Evolutionary conservation across 257 asterid species (phyloP).

Genomic region (Schizonepeta tenuifolia): DNA sequence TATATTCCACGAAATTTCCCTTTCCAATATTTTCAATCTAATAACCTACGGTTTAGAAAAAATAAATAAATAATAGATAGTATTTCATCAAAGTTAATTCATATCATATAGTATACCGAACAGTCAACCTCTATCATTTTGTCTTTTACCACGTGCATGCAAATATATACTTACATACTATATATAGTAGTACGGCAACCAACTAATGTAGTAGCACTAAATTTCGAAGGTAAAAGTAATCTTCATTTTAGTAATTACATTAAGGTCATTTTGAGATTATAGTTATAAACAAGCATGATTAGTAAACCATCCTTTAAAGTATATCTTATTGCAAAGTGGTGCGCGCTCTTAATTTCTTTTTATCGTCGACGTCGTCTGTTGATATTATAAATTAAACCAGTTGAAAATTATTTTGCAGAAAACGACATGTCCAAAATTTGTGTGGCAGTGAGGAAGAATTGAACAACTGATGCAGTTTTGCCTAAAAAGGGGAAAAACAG

Average conservation of each 20-base stretch:
- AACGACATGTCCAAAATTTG: neutral
- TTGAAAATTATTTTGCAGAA: neutral
- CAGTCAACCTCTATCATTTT: neutral
- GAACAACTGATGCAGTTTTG: slow-evolving; percentile 7
- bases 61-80: no score
- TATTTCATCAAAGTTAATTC: no score
- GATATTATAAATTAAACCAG: neutral
- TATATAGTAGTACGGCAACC: neutral
- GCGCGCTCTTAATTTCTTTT: neutral
- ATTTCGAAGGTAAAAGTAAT: neutral
- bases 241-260: neutral
- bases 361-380: neutral
- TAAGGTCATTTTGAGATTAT: no score
- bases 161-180: no score
- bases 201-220: neutral
- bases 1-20: neutral
- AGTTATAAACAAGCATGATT: no score
- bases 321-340: neutral
- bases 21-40: neutral
- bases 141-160: neutral
- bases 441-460: slow-evolving; percentile 15
- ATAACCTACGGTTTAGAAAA: neutral
- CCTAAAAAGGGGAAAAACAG: slow-evolving; percentile 10
- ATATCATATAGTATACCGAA: neutral
- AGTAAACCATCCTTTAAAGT: no score